A percentile compares a stretch with the other conserved stretches of the same genome.
Conservation (phyloP, 371 early-diverging fungal species). For the Batkoa obscura region DNA sequence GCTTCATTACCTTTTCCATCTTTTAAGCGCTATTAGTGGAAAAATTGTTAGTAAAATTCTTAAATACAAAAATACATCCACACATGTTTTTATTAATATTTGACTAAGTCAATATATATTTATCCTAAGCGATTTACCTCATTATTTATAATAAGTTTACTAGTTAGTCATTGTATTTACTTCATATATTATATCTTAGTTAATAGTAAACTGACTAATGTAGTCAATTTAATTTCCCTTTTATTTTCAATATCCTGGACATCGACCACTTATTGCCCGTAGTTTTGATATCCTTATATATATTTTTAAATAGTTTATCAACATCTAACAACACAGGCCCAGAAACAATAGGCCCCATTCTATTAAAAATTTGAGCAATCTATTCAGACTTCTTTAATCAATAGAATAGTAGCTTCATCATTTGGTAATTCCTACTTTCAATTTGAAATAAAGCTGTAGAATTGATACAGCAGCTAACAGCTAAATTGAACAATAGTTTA, state of each 20-base stretch:
- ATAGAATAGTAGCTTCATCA: background rate
- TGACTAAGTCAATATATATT: too few relatives aligned
- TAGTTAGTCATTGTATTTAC: too few relatives aligned
- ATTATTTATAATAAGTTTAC: too few relatives aligned
- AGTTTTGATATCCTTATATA: background rate
- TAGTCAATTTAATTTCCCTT: conserved; percentile 7
- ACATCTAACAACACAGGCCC: background rate
- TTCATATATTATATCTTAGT: background rate
- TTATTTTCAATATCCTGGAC: conserved; percentile 12
- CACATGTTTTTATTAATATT: too few relatives aligned
- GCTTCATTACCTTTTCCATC: too few relatives aligned
- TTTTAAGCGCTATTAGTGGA: too few relatives aligned
- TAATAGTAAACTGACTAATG: background rate
- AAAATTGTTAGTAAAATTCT: too few relatives aligned
- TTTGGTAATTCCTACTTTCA: background rate
- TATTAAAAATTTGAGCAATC: background rate
- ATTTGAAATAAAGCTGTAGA: background rate
- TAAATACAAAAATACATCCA: too few relatives aligned
- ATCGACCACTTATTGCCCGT: background rate
- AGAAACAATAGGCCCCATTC: background rate
- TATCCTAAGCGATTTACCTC: too few relatives aligned
- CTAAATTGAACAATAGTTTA: background rate
- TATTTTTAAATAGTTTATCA: background rate
- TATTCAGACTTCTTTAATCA: background rate
- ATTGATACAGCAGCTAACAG: background rate